These are phyloP conservation scores for Arachnopeziza araneosa DNA, from an alignment of 2,329 filamentous ascomycete genomes.

Conservation along the genomic window DNA sequence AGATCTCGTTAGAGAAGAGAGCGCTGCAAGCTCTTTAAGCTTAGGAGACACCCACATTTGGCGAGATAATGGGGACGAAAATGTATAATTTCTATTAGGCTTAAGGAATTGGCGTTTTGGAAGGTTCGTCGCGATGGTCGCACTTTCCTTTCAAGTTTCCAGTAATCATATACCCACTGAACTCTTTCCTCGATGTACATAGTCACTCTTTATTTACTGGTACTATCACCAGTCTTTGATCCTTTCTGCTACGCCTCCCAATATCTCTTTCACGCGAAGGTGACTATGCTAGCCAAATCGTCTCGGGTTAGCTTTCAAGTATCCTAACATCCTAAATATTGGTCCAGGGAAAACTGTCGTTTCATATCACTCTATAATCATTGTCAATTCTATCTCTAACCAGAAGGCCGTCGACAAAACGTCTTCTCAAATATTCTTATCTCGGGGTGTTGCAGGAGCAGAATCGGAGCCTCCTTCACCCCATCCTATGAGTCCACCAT, in stretches of 20 bases:
- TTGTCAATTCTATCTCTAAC: conserved; percentile 16
- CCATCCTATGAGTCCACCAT: conserved; percentile 2
- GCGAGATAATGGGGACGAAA: conserved; percentile 35
- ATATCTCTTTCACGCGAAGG: neutral
- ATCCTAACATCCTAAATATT: neutral
- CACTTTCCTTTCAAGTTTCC: conserved; percentile 9
- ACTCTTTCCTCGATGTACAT: neutral
- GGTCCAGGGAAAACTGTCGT: conserved; percentile 15
- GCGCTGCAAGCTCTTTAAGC: conserved; percentile 40
- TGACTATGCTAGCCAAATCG: neutral
- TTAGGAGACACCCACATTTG: conserved; percentile 47
- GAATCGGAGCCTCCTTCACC: conserved; percentile 23
- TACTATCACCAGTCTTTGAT: neutral
- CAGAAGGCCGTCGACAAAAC: conserved; percentile 30
- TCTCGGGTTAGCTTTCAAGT: neutral
- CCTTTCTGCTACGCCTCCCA: neutral
- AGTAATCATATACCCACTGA: neutral
- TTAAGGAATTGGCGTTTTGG: conserved; percentile 5
- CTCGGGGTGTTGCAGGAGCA: conserved; percentile 37
- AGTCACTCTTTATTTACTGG: neutral
- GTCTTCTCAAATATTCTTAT: conserved; percentile 44
- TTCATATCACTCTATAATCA: conserved; percentile 21
- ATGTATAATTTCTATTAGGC: conserved; percentile 22
- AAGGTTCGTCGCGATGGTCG: neutral
- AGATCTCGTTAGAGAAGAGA: conserved; percentile 29